These are phyloP conservation scores for Fusarium penzigii DNA, from an alignment of 2,329 filamentous ascomycete species.

Conservation along the genomic window DNA sequence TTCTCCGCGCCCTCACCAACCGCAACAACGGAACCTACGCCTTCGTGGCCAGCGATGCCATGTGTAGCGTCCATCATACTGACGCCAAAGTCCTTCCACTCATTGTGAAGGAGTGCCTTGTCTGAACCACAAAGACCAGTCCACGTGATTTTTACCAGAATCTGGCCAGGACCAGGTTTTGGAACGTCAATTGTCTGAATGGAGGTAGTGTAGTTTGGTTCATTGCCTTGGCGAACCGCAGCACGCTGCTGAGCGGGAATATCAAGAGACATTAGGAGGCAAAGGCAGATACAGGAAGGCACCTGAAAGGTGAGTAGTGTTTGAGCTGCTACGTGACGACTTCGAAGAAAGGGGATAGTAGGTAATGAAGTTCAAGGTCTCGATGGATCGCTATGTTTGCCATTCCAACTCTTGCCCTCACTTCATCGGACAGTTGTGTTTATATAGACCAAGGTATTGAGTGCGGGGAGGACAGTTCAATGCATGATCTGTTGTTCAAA, in stretches of 20 bases:
- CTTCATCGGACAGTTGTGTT: background rate
- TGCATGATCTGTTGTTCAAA: background rate
- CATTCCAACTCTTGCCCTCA: background rate
- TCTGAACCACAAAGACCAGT: constrained; percentile 28
- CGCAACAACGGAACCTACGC: constrained; percentile 80
- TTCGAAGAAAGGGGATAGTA: background rate
- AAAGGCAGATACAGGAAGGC: background rate
- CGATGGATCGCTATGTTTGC: background rate
- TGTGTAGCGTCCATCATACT: constrained; percentile 16
- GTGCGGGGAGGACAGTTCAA: constrained; percentile 5
- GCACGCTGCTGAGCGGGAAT: constrained; percentile 21
- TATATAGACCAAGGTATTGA: constrained; percentile 1
- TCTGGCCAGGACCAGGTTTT: constrained; percentile 20
- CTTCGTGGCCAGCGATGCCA: constrained; percentile 68
- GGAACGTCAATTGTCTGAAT: constrained; percentile 21
- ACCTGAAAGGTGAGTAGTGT: background rate
- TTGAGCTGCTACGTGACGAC: fast-evolving
- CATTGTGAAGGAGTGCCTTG: constrained; percentile 26
- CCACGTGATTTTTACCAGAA: constrained; percentile 27
- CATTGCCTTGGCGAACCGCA: constrained; percentile 23
- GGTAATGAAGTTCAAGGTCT: background rate
- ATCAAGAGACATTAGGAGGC: constrained; percentile 14
- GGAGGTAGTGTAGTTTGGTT: constrained; percentile 9
- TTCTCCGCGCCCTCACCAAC: constrained; percentile 72
- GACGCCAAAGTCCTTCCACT: constrained; percentile 25